Percentiles rank a stretch among this genome's conserved stretches.
phyloP scores from a whole-genome alignment of 129 eudicot species.

The Kitagawia praeruptora region DNA sequence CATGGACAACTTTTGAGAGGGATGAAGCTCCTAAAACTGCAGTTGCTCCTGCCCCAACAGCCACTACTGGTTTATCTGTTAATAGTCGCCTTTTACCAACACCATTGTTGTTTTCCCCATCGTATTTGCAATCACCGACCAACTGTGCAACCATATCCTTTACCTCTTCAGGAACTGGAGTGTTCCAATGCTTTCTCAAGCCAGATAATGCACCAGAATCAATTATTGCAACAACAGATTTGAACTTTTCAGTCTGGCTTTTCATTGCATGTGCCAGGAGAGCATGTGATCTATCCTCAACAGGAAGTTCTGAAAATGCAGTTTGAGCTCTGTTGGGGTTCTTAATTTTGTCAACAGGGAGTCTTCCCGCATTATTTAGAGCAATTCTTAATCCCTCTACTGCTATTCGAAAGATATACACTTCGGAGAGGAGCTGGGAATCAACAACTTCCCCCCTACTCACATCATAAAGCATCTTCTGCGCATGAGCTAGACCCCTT shows the following conservation, averaged over 20 bases:
- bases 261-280: constrained; percentile 74
- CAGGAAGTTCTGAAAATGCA: constrained; percentile 51
- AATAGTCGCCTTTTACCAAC: constrained; percentile 39
- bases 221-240: constrained; percentile 66
- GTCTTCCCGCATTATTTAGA: constrained; percentile 56
- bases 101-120: constrained; percentile 20
- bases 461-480: constrained; percentile 67
- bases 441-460: constrained; percentile 50
- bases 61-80: constrained; percentile 65
- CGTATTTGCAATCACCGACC: constrained; percentile 32
- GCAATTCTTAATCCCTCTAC: constrained; percentile 92
- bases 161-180: constrained; percentile 45
- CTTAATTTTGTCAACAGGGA: constrained; percentile 30
- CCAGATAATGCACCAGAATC: constrained; percentile 75
- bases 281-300: constrained; percentile 73
- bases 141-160: constrained; percentile 48
- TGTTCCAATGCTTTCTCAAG: constrained; percentile 70
- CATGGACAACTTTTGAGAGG: constrained; percentile 71
- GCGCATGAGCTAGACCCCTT: constrained; percentile 65
- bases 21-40: constrained; percentile 82
- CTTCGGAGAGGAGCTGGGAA: constrained; percentile 44
- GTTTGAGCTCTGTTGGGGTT: constrained; percentile 5
- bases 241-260: constrained; percentile 55
- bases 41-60: constrained; percentile 95
- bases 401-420: constrained; percentile 61